These are phyloP conservation scores for Aspergillus carlsbadensis DNA, from an alignment of 495 filamentous ascomycete genomes.

Conservation along the genomic window DNA sequence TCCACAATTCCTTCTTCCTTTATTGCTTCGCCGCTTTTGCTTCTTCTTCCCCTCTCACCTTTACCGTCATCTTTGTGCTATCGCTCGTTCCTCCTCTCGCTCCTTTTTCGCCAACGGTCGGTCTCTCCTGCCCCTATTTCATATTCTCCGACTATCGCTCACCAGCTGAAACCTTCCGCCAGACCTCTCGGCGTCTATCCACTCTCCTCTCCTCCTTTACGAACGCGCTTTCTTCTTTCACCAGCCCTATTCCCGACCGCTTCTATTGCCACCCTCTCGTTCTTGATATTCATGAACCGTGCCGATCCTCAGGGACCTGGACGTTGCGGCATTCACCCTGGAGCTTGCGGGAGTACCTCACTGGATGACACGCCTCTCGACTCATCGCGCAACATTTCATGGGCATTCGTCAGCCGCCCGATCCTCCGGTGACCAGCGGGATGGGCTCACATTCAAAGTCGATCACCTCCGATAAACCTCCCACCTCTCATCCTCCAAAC, in stretches of 20 bases:
- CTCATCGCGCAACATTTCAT: constrained; percentile 22
- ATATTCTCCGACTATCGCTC: constrained; percentile 13
- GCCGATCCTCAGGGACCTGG: neutral
- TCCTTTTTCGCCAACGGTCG: neutral
- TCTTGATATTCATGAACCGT: constrained; percentile 18
- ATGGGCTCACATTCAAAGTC: constrained; percentile 44
- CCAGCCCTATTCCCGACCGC: neutral
- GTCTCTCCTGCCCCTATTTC: constrained; percentile 11
- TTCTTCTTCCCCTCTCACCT: neutral
- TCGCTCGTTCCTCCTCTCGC: neutral
- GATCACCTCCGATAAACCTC: constrained; percentile 51
- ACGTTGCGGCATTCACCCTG: constrained; percentile 14
- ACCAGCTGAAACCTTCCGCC: constrained; percentile 15
- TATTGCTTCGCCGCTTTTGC: neutral
- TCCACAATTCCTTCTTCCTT: constrained; percentile 6
- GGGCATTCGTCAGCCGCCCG: constrained; percentile 32
- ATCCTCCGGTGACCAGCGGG: constrained; percentile 29
- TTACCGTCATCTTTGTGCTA: neutral
- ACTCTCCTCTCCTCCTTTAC: constrained; percentile 10
- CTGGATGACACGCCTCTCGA: constrained; percentile 16
- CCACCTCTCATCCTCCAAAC: constrained; percentile 54
- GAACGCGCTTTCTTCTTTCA: neutral
- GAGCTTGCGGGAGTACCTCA: constrained; percentile 10
- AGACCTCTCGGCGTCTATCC: constrained; percentile 17
- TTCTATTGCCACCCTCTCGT: constrained; percentile 6